A percentile compares a stretch with the other conserved stretches of the same genome.
Conservation (phyloP, 2,329 filamentous ascomycete genomes). For the Claviceps sp. region DNA sequence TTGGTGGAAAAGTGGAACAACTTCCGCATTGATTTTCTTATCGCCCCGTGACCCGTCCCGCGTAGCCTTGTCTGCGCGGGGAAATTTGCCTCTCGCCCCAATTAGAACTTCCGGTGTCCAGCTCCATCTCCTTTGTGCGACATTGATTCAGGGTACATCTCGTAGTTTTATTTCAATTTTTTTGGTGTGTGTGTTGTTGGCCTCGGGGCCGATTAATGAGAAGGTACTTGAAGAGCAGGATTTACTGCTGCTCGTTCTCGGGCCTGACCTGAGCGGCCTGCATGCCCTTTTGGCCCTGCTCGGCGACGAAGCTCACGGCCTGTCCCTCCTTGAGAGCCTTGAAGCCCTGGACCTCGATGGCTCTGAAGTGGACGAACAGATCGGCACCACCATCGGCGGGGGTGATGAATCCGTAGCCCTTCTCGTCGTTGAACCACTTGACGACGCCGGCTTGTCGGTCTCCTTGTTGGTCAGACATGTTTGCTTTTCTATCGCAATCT, state of each 20-base stretch:
- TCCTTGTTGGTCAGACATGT: slow-evolving; percentile 8
- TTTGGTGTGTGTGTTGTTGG: background rate
- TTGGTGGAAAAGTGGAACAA: slow-evolving; percentile 3
- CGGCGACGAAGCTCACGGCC: slow-evolving; percentile 5
- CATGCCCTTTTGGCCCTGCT: slow-evolving; percentile 9
- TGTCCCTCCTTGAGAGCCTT: slow-evolving; percentile 10
- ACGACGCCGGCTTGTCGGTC: slow-evolving; percentile 7
- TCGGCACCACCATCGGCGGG: slow-evolving; percentile 4
- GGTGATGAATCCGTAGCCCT: slow-evolving; percentile 11
- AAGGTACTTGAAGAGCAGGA: background rate
- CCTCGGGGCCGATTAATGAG: background rate
- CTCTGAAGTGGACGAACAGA: slow-evolving; percentile 10
- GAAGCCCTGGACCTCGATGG: slow-evolving; percentile 9
- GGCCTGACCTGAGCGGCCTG: slow-evolving; percentile 14
- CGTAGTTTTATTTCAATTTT: background rate
- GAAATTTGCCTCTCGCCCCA: background rate
- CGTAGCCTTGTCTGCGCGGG: background rate
- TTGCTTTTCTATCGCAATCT: background rate
- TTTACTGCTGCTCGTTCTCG: slow-evolving; percentile 1
- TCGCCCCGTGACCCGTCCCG: background rate
- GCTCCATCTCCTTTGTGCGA: background rate
- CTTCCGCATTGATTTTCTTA: slow-evolving; percentile 1
- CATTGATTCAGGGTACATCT: background rate
- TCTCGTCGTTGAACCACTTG: slow-evolving; percentile 12
- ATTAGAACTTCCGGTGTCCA: background rate